A percentile compares a stretch with the other conserved stretches of the same genome.
Evolutionary conservation across 768 basidiomycete genomes (phyloP).

Genomic region (Lactarius sp.): DNA sequence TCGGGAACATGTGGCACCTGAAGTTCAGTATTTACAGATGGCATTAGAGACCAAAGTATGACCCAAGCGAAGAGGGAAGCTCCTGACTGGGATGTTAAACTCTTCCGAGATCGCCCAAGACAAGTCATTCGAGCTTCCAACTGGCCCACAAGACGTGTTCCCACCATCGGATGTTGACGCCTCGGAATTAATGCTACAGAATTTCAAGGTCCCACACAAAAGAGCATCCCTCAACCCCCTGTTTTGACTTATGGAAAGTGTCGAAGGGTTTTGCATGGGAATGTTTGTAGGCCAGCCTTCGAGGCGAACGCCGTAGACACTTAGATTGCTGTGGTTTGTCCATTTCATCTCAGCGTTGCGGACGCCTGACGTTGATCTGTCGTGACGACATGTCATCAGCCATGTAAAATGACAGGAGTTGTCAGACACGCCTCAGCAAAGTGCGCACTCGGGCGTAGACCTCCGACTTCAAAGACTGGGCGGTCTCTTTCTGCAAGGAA

Average conservation of each 20-base stretch:
- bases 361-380: constrained; percentile 50
- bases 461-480: constrained; percentile 24
- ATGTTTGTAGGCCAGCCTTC: constrained; percentile 60
- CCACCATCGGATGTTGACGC: neutral
- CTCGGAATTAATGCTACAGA: constrained; percentile 28
- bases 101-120: constrained; percentile 26
- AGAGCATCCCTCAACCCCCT: constrained; percentile 47
- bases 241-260: constrained; percentile 51
- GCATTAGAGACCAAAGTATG: constrained; percentile 1
- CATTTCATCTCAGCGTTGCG: constrained; percentile 73
- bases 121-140: constrained; percentile 9
- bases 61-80: neutral
- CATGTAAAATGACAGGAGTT: constrained; percentile 2
- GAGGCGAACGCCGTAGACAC: constrained; percentile 52
- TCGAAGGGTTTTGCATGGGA: constrained; percentile 58
- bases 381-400: constrained; percentile 12
- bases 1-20: constrained; percentile 11
- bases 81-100: constrained; percentile 16
- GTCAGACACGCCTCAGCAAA: constrained; percentile 18
- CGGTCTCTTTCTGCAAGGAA: constrained; percentile 14
- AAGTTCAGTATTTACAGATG: neutral
- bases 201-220: constrained; percentile 44
- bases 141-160: constrained; percentile 1
- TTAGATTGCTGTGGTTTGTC: constrained; percentile 58
- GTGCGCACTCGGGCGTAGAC: constrained; percentile 24